Evolutionary conservation across 177 flowering plant species (phyloP), one percentile per base, ranked within the genome.

Genomic region (Tripterygium wilfordii): DNA sequence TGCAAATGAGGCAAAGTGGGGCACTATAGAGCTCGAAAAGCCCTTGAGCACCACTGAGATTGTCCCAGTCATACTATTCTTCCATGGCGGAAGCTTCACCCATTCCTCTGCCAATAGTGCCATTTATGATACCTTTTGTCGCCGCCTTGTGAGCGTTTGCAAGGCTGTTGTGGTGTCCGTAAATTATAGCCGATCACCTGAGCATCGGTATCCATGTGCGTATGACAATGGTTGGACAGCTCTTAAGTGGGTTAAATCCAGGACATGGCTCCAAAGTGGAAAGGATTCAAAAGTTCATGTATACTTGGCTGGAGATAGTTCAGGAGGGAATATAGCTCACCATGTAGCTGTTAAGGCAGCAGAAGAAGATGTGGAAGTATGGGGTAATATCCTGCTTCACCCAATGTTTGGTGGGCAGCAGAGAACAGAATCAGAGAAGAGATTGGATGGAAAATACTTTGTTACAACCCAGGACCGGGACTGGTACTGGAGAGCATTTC

Each of bases 21-120:
- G 77, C 17, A 44, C 62, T 5, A 18, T 70, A 0, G 80, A 78
- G 28, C 75, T 78, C 5, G 82, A 78, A 48, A 68, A 57, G 66
- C 77, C 85, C 3, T 43, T 78, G 52, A 72, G 80, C 64, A 58
- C 64, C 13, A 61, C 70, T 3, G 60, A 62, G 31, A 48, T 69
- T 13, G 78, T 78, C 12, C 83, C 83, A 0, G 80, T 78, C 22
- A 68, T 78, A 15, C n/a, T 78, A 8, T 78, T 72, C 49, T 78
- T 72, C 63, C 83, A 78, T 42, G 83, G 83, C n/a, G 83, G 83
- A n/a, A 78, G 83, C 51, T 78, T 78, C 63, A 49, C 72, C 1
- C 83, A 75, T 53, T 78, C 83, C 12, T 72, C 80, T 0, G 78
- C 83, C 33, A 78, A 78, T 35, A 78, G 80, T 41, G 80, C 83